These are phyloP conservation scores for Quercus ilex DNA, from an alignment of 306 rosid species.

Conservation along the genomic window DNA sequence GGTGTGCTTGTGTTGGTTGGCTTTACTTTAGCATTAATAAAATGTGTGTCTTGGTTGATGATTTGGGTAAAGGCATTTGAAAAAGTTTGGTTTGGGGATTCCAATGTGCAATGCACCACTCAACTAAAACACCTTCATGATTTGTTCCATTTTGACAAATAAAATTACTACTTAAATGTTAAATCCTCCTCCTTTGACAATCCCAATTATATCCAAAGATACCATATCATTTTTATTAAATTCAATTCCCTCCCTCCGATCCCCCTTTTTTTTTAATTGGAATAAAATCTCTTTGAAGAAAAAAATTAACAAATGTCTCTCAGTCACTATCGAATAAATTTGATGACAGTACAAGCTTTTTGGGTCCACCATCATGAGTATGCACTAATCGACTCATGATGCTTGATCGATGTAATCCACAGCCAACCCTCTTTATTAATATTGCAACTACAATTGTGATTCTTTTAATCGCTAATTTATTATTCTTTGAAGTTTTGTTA, in stretches of 20 bases:
- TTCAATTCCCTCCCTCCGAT: neutral
- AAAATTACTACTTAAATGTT: constrained; percentile 23
- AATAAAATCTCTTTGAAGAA: neutral
- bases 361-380: constrained; percentile 42
- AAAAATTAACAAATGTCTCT: constrained; percentile 8
- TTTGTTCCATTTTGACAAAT: constrained; percentile 41
- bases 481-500: constrained; percentile 7
- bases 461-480: constrained; percentile 9
- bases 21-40: constrained; percentile 28
- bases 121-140: constrained; percentile 35
- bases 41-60: constrained; percentile 15
- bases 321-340: constrained; percentile 39
- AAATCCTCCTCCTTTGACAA: constrained; percentile 29
- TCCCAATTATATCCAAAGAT: constrained; percentile 38
- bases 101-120: constrained; percentile 57
- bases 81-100: constrained; percentile 16
- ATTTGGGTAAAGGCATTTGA: constrained; percentile 35
- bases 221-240: neutral
- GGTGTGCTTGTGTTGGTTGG: constrained; percentile 43
- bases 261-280: neutral
- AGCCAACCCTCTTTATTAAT: constrained; percentile 18
- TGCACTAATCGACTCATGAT: constrained; percentile 27
- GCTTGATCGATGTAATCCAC: constrained; percentile 40
- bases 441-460: constrained; percentile 26
- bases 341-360: constrained; percentile 15